A percentile compares a stretch with the other conserved stretches of the same genome.
Evolutionary conservation across 306 rosid genomes (phyloP).

Genomic region (Herpetospermum pedunculosum): DNA sequence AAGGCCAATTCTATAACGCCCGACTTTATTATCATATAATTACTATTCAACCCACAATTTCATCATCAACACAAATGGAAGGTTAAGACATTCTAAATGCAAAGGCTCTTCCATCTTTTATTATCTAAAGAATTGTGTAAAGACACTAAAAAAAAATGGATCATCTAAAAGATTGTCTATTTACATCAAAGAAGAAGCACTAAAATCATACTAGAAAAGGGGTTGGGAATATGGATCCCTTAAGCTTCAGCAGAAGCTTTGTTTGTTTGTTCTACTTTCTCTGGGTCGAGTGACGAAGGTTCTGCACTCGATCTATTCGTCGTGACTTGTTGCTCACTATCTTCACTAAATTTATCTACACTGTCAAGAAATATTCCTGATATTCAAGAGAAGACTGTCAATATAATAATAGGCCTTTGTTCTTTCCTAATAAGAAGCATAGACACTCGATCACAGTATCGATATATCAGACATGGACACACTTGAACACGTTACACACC

Average conservation of each 20-base stretch:
- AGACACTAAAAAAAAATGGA: neutral
- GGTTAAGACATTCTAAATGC: neutral
- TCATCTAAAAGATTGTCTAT: neutral
- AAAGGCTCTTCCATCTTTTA: neutral
- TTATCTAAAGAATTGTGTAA: neutral
- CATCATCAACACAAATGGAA: neutral
- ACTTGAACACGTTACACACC: neutral
- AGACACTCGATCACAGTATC: neutral
- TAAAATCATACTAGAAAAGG: neutral
- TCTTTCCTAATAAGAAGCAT: neutral
- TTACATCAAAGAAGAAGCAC: neutral
- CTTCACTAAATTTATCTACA: constrained; percentile 54
- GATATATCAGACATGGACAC: neutral
- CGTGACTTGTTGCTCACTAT: constrained; percentile 11
- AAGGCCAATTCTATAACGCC: no score
- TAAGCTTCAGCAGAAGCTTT: neutral
- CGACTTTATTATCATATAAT: no score
- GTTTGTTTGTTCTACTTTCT: constrained; percentile 5
- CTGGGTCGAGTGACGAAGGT: constrained; percentile 41
- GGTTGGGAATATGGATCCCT: neutral
- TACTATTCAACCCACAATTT: neutral
- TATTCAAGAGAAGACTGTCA: neutral
- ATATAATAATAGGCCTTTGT: neutral
- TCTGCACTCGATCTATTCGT: constrained; percentile 25
- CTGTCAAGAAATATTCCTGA: constrained; percentile 47